These are phyloP conservation scores for Fusarium praegraminearum DNA, from an alignment of 2,329 filamentous ascomycete species.

Conservation along the genomic window DNA sequence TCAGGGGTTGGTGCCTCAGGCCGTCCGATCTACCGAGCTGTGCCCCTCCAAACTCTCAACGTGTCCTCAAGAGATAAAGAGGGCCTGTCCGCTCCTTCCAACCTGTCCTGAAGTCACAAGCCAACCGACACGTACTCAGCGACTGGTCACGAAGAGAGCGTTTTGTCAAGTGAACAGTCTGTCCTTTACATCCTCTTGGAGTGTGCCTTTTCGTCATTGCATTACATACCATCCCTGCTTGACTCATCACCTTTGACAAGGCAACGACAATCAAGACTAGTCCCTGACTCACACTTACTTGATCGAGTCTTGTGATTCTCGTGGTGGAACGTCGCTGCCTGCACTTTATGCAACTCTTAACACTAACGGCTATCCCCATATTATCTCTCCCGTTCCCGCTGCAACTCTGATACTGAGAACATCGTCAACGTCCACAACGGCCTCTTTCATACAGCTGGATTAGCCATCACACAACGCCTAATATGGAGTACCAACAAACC, in stretches of 20 bases:
- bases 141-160: conserved; percentile 34
- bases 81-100: conserved; percentile 42
- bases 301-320: conserved; percentile 36
- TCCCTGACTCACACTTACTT: conserved; percentile 46
- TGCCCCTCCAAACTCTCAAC: conserved; percentile 43
- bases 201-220: conserved; percentile 29
- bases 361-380: conserved; percentile 10
- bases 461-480: conserved; percentile 27
- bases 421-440: conserved; percentile 1
- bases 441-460: conserved; percentile 16
- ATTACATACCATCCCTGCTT: conserved; percentile 21
- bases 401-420: conserved; percentile 22
- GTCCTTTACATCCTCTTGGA: conserved; percentile 45
- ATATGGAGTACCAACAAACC: conserved; percentile 57
- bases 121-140: conserved; percentile 32
- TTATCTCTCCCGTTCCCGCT: conserved; percentile 15
- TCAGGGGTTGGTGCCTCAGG: conserved; percentile 50
- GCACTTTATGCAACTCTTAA: conserved; percentile 13
- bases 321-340: conserved; percentile 36
- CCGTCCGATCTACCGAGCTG: conserved; percentile 25
- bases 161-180: conserved; percentile 44
- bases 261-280: conserved; percentile 25
- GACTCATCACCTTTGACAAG: conserved; percentile 41
- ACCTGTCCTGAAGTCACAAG: conserved; percentile 31
- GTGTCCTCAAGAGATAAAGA: conserved; percentile 56